These are phyloP conservation scores for Metschnikowia baotianmanensis DNA, from an alignment of 805 yeast species.

Conservation along the genomic window DNA sequence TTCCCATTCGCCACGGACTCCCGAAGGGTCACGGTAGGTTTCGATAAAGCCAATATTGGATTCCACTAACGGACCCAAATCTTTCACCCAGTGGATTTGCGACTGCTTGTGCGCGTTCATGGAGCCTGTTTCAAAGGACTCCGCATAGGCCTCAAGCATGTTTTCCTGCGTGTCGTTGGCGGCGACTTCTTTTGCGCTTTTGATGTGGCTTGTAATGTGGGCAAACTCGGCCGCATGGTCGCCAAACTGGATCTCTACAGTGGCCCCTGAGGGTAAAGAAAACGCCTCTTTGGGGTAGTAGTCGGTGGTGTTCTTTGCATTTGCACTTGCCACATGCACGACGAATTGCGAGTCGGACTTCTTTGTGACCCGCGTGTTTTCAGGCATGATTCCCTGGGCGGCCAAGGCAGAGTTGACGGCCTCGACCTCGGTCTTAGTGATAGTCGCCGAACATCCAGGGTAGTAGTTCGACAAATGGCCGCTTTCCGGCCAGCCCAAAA, in stretches of 20 bases:
- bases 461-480: slow-evolving; percentile 80
- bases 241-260: slow-evolving; percentile 63
- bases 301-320: slow-evolving; percentile 43
- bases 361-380: slow-evolving; percentile 75
- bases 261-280: slow-evolving; percentile 34
- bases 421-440: slow-evolving; percentile 61
- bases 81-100: slow-evolving; percentile 86
- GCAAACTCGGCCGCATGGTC: slow-evolving; percentile 70
- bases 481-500: slow-evolving; percentile 75
- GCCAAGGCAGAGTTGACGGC: slow-evolving; percentile 67
- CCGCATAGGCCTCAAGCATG: slow-evolving; percentile 65
- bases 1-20: slow-evolving; percentile 93
- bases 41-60: slow-evolving; percentile 89
- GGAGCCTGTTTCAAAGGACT: slow-evolving; percentile 76
- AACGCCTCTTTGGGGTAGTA: slow-evolving; percentile 50
- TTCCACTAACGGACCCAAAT: slow-evolving; percentile 65
- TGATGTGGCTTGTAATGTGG: slow-evolving; percentile 53
- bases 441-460: slow-evolving; percentile 37
- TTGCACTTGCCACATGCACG: slow-evolving; percentile 69
- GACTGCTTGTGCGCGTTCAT: slow-evolving; percentile 83
- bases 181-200: slow-evolving; percentile 56
- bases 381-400: slow-evolving; percentile 63
- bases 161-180: slow-evolving; percentile 71
- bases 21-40: slow-evolving; percentile 89
- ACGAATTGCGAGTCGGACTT: slow-evolving; percentile 44